Percentiles rank a stretch among this genome's conserved stretches.
Conservation (phyloP, 2,329 filamentous ascomycete genomes). For the Sclerotinia nivalis region DNA sequence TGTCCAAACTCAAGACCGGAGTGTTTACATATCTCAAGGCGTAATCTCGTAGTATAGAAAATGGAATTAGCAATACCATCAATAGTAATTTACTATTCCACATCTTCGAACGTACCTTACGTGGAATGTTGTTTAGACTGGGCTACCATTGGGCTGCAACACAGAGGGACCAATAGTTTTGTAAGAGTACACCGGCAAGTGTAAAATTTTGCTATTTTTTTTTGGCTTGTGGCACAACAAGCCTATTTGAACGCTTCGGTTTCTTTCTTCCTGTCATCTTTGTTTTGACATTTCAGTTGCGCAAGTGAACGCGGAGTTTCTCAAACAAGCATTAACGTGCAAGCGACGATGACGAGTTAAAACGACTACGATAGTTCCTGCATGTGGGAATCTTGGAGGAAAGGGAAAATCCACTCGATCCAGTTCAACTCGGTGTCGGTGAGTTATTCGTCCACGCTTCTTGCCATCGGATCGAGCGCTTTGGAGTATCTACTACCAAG, state of each 20-base stretch:
- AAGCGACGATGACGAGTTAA: background rate
- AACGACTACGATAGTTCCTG: background rate
- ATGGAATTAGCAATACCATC: no score
- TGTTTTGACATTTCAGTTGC: background rate
- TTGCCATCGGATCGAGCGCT: no score
- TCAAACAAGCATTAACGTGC: no score
- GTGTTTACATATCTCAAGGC: background rate
- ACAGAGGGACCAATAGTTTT: rapidly evolving
- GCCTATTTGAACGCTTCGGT: background rate
- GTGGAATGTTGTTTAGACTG: no score
- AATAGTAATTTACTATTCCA: background rate
- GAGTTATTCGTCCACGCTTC: background rate
- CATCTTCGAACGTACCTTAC: background rate
- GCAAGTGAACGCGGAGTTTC: background rate
- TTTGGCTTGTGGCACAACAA: no score
- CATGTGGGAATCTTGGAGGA: background rate
- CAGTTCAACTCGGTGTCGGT: background rate
- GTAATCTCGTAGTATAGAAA: background rate
- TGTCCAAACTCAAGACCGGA: background rate
- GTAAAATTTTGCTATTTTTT: background rate
- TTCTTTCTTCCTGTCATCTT: background rate
- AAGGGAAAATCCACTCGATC: background rate
- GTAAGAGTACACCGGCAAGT: background rate
- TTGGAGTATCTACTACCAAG: no score
- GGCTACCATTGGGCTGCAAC: background rate